Percentiles rank a stretch among this genome's conserved stretches.
Evolutionary conservation across 2,329 filamentous ascomycete genomes (phyloP).

Genomic region (Cytospora piceicola): DNA sequence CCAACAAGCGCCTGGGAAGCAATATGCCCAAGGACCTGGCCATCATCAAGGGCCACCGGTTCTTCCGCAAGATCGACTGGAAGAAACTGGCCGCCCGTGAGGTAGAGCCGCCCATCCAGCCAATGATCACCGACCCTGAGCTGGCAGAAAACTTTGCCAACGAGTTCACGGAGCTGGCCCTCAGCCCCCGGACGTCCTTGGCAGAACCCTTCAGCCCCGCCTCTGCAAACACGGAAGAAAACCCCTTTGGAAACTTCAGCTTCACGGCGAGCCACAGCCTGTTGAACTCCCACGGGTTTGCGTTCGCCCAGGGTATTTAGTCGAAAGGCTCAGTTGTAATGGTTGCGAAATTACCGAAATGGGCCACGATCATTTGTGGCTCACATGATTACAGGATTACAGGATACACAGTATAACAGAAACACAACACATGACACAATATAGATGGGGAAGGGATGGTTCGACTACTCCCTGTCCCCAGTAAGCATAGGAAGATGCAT

Average conservation of each 20-base stretch:
- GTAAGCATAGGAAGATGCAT: neutral
- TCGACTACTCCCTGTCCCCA: neutral
- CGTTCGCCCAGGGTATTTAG: conserved; percentile 20
- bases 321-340: neutral
- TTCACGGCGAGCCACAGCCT: conserved; percentile 64
- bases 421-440: neutral
- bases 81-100: conserved; percentile 80
- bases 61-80: conserved; percentile 98
- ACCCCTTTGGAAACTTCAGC: conserved; percentile 67
- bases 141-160: conserved; percentile 92
- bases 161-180: conserved; percentile 86
- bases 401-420: neutral
- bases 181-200: conserved; percentile 62
- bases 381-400: neutral
- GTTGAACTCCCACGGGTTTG: conserved; percentile 28
- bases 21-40: conserved; percentile 88
- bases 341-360: neutral
- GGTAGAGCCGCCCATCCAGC: conserved; percentile 85
- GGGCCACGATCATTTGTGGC: neutral
- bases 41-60: conserved; percentile 87
- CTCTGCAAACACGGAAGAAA: conserved; percentile 48
- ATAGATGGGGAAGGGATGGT: neutral
- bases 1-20: conserved; percentile 83
- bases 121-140: conserved; percentile 92
- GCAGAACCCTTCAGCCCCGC: conserved; percentile 46